Conservation (phyloP, 2,329 filamentous ascomycete genomes). For the Alternaria arborescens region DNA sequence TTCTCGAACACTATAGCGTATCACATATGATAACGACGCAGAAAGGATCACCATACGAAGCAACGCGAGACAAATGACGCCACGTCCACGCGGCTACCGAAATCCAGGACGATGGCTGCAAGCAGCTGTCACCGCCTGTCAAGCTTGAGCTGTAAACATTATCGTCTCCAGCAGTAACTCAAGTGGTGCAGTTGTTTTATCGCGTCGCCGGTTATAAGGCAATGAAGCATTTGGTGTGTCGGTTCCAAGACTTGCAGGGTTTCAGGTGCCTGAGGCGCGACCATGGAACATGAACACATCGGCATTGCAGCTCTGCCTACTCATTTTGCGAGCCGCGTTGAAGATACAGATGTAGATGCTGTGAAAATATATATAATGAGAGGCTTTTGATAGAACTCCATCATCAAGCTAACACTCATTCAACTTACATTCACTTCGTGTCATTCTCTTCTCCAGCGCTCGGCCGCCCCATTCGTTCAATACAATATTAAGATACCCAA, state of each 20-base stretch:
- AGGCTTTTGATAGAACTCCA: constrained; percentile 2
- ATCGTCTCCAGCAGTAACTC: not conserved
- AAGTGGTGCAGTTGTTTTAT: constrained; percentile 4
- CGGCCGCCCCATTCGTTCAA: constrained; percentile 28
- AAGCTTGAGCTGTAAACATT: constrained; percentile 14
- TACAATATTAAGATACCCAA: constrained; percentile 11
- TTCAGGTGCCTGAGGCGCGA: constrained; percentile 33
- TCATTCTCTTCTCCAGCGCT: constrained; percentile 28
- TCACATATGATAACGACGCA: not conserved
- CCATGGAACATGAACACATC: not conserved
- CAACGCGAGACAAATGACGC: not conserved
- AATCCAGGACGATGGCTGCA: constrained; percentile 11
- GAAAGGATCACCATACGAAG: not conserved
- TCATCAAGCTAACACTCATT: constrained; percentile 4
- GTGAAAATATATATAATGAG: not conserved
- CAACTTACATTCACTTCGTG: constrained; percentile 18
- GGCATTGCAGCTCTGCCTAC: constrained; percentile 25
- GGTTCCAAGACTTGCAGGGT: constrained; percentile 22
- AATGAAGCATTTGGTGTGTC: constrained; percentile 27
- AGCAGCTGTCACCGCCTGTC: constrained; percentile 12
- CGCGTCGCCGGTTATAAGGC: constrained; percentile 22
- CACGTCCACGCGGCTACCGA: constrained; percentile 5
- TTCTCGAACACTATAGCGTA: not conserved
- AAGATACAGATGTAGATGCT: not conserved
- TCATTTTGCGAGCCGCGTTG: constrained; percentile 9